A percentile compares a stretch with the other conserved stretches of the same genome.
Evolutionary conservation across 1,284 basidiomycete species (phyloP).

Genomic region (Trametes sp.): DNA sequence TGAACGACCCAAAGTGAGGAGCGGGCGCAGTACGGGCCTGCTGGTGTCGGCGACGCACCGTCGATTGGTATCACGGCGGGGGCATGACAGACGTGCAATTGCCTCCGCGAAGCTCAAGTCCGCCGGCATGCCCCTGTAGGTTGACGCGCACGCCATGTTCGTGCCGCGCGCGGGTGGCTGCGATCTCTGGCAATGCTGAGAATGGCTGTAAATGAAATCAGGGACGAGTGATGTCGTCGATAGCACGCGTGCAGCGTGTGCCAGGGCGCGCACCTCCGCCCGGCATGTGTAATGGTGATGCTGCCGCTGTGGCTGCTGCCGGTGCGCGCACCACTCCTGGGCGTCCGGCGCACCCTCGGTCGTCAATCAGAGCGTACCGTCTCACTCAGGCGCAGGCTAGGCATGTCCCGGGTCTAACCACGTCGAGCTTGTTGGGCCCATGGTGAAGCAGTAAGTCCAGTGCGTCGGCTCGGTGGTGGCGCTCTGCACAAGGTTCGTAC

Average conservation of each 20-base stretch:
- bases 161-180: constrained; percentile 2
- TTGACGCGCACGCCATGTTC: neutral
- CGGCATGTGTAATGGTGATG: neutral
- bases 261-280: neutral
- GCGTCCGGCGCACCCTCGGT: neutral
- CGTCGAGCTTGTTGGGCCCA: neutral
- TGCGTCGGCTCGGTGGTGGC: constrained; percentile 3
- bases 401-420: constrained; percentile 22
- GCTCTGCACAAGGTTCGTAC: constrained; percentile 2
- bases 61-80: neutral
- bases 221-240: neutral
- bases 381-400: no score
- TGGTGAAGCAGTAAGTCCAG: neutral
- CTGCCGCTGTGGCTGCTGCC: no score
- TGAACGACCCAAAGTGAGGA: neutral
- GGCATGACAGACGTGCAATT: neutral
- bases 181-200: constrained; percentile 12
- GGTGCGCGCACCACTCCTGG: neutral
- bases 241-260: neutral
- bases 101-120: constrained; percentile 11
- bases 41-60: neutral
- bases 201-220: constrained; percentile 9
- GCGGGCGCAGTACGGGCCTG: neutral
- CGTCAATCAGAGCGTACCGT: constrained; percentile 13
- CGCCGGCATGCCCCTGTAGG: constrained; percentile 9